A percentile compares a stretch with the other conserved stretches of the same genome.
These are phyloP conservation scores for Globisporangium abappressorium DNA, from an alignment of 352 stramenopile species.

Conservation along the genomic window DNA sequence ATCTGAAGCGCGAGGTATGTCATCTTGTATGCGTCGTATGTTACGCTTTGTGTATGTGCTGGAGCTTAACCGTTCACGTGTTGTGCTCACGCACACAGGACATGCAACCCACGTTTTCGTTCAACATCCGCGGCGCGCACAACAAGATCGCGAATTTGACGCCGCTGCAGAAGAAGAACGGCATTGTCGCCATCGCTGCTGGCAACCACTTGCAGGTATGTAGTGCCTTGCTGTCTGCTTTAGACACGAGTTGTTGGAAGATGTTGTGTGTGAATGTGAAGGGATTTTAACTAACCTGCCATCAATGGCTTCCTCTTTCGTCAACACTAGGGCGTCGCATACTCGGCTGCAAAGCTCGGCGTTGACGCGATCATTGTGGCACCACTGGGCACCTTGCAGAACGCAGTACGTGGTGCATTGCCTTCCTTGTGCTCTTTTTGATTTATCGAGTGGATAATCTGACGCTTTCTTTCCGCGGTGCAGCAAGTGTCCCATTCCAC, in stretches of 20 bases:
- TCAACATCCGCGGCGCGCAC: slow-evolving; percentile 98
- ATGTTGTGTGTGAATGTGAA: neutral
- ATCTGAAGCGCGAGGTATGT: slow-evolving; percentile 91
- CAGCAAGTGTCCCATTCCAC: slow-evolving; percentile 38
- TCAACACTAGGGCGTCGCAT: slow-evolving; percentile 83
- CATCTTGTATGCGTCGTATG: neutral
- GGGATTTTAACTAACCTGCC: neutral
- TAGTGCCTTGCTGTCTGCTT: neutral
- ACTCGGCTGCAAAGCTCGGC: slow-evolving; percentile 91
- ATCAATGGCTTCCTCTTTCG: neutral
- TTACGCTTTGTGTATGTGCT: neutral
- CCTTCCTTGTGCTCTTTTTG: neutral
- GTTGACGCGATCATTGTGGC: slow-evolving; percentile 96
- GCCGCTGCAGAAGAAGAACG: slow-evolving; percentile 64
- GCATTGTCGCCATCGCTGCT: slow-evolving; percentile 77
- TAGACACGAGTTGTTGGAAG: neutral
- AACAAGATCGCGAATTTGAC: slow-evolving; percentile 98
- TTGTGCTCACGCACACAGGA: slow-evolving; percentile 53
- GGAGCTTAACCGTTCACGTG: neutral
- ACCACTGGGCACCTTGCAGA: slow-evolving; percentile 92
- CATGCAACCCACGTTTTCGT: slow-evolving; percentile 97
- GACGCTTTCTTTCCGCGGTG: neutral
- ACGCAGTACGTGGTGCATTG: slow-evolving; percentile 63
- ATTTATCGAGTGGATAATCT: slow-evolving; percentile 20
- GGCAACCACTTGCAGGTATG: slow-evolving; percentile 96